Base-by-base conservation (phyloP, 2,329 filamentous ascomycete species). In the Zymoseptoria tritici region DNA sequence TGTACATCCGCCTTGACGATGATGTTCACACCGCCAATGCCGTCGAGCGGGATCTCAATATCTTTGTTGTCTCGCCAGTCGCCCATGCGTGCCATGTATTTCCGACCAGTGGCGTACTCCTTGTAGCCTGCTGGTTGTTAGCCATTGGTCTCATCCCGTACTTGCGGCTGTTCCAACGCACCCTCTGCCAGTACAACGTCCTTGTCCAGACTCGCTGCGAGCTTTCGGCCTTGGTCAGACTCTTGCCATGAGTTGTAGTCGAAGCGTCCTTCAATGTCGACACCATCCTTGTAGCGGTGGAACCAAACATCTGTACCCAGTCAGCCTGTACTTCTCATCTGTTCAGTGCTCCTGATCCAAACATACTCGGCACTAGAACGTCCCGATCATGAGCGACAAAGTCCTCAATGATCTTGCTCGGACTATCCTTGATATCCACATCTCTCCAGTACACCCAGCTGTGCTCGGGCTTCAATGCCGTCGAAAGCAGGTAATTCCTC, bases 211-310 rank as follows among this genome's bases (percentile, higher is more conserved):
- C 79, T 84, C 5, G 82, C 78, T n/a, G 87, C 81, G 57, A 97
- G 82, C 70, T 86, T 88, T 60, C 88, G 84, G 54, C 84, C 91
- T 75, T 93, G 89, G 56, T 92, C 87, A 9, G 93, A 93, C 78
- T 99, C 94, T 68, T 96, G 84, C 94, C 94, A 99, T 1, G 94
- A 97, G 77, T 99, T 99, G 80, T 99, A 99, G 74, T 99, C 94
- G 72, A 97, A 99, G 82, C 90, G 86, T 64, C 94, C 94, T 78
- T 99, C 94, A 67, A 97, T 93, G 72, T 99, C 93, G 56, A 74
- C 70, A 66, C 93, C 84, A 65, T 83, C 80, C 72, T 85, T 79
- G 69, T 96, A 96, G 54, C 92, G 85, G 74, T 97, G 93, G 77
- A 97, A 97, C 93, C 93, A 97, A 67, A 99, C 87, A 74, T 97